These are phyloP conservation scores for Leccinum longicurvipes DNA, from an alignment of 768 basidiomycete species.

Conservation along the genomic window DNA sequence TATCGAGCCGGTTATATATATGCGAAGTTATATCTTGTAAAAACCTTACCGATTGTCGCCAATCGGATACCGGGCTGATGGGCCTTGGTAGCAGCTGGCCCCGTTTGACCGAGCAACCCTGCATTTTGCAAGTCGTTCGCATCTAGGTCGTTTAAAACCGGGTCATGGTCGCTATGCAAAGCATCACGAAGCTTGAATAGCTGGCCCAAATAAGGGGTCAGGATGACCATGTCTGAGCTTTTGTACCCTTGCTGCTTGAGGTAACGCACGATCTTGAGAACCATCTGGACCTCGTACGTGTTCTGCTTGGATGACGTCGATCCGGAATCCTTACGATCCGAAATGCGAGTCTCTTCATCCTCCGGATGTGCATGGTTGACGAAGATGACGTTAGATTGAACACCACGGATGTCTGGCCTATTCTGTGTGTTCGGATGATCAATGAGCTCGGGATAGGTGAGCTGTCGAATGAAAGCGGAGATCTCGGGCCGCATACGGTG, in stretches of 20 bases:
- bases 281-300: conserved; percentile 57
- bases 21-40: not conserved
- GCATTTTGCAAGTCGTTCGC: conserved; percentile 55
- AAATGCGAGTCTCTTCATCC: conserved; percentile 40
- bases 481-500: conserved; percentile 79
- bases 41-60: conserved; percentile 58
- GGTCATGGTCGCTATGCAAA: conserved; percentile 48
- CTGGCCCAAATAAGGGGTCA: conserved; percentile 72
- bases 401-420: conserved; percentile 51
- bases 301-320: conserved; percentile 62
- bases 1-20: conserved; percentile 21
- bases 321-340: conserved; percentile 46
- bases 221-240: conserved; percentile 54
- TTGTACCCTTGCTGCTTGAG: conserved; percentile 68
- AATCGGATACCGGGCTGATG: conserved; percentile 43
- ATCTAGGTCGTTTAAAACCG: conserved; percentile 63
- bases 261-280: conserved; percentile 63
- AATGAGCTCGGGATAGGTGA: conserved; percentile 67
- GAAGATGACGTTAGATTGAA: conserved; percentile 60
- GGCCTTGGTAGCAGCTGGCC: conserved; percentile 40
- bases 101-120: conserved; percentile 43
- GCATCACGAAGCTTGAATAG: conserved; percentile 45
- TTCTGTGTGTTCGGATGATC: conserved; percentile 50
- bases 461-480: conserved; percentile 54
- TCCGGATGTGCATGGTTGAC: conserved; percentile 58